These are phyloP conservation scores for Sugiyamaella lignohabitans DNA, from an alignment of 805 yeast genomes.

Conservation along the genomic window DNA sequence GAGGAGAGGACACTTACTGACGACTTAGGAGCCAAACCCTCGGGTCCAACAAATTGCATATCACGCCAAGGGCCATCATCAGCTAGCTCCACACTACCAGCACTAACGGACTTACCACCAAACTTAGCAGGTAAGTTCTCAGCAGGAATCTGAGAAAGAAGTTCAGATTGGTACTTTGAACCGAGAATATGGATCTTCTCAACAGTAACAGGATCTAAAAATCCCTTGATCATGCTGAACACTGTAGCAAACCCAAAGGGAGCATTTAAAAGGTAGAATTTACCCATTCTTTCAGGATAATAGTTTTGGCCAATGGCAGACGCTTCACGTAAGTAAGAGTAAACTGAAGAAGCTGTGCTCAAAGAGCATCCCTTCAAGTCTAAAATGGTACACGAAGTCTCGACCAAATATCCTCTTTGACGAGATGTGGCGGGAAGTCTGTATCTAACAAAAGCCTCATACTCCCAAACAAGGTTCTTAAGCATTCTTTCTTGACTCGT, in stretches of 20 bases:
- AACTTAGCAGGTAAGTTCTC: conserved; percentile 88
- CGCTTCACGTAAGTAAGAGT: conserved; percentile 86
- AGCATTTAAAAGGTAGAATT: conserved; percentile 89
- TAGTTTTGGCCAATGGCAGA: conserved; percentile 92
- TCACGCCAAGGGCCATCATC: conserved; percentile 99
- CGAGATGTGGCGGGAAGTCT: conserved; percentile 95
- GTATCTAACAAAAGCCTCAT: conserved; percentile 77
- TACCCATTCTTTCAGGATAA: conserved; percentile 99
- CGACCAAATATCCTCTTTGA: conserved; percentile 66
- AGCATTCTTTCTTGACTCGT: conserved; percentile 96
- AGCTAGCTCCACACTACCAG: conserved; percentile 73
- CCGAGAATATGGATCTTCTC: conserved; percentile 89
- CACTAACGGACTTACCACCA: conserved; percentile 73
- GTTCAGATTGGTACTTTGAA: conserved; percentile 67
- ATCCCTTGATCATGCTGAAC: conserved; percentile 83
- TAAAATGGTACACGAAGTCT: conserved; percentile 93
- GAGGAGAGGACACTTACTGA: conserved; percentile 1
- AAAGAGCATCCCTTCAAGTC: conserved; percentile 93
- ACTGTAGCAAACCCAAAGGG: conserved; percentile 97
- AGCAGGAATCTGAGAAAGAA: conserved; percentile 85
- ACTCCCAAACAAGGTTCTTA: conserved; percentile 94
- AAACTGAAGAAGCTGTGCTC: conserved; percentile 74
- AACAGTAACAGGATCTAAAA: conserved; percentile 95
- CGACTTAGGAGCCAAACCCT: conserved; percentile 74
- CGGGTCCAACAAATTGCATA: conserved; percentile 80